Evolutionary conservation across 2,329 filamentous ascomycete species (phyloP).

Genomic region (Calonectria honghensis): DNA sequence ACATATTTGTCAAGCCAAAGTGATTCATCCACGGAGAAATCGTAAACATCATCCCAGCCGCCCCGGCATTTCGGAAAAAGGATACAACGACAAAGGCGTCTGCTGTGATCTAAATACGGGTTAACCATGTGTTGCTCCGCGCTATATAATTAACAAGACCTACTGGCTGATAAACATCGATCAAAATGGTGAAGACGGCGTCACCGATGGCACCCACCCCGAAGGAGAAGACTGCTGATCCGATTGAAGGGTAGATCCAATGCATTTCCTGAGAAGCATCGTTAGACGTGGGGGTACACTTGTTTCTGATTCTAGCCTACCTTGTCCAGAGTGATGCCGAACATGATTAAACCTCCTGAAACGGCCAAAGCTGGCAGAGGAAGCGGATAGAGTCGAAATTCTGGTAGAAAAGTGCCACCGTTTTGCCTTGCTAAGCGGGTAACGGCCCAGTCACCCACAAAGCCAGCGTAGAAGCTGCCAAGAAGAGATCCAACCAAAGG

Average conservation of each 20-base stretch:
- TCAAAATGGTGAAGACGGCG: neutral
- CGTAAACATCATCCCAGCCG: neutral
- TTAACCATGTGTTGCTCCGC: accelerated
- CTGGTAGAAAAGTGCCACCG: constrained; percentile 63
- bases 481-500: constrained; percentile 61
- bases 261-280: constrained; percentile 3
- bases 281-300: too few species aligned
- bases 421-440: constrained; percentile 60
- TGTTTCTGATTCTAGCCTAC: constrained; percentile 49
- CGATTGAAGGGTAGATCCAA: neutral
- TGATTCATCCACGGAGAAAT: neutral
- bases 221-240: neutral
- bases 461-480: constrained; percentile 59
- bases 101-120: neutral
- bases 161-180: constrained; percentile 12
- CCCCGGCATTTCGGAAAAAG: neutral
- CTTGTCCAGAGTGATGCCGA: constrained; percentile 56
- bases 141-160: neutral
- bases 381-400: constrained; percentile 62
- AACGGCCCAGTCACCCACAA: constrained; percentile 60
- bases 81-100: constrained; percentile 1
- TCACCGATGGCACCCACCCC: neutral
- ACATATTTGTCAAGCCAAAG: neutral
- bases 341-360: constrained; percentile 60
- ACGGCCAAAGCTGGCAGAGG: constrained; percentile 55